phyloP scores from a whole-genome alignment of 2,329 filamentous ascomycete species.

The Zasmidium angulare region DNA sequence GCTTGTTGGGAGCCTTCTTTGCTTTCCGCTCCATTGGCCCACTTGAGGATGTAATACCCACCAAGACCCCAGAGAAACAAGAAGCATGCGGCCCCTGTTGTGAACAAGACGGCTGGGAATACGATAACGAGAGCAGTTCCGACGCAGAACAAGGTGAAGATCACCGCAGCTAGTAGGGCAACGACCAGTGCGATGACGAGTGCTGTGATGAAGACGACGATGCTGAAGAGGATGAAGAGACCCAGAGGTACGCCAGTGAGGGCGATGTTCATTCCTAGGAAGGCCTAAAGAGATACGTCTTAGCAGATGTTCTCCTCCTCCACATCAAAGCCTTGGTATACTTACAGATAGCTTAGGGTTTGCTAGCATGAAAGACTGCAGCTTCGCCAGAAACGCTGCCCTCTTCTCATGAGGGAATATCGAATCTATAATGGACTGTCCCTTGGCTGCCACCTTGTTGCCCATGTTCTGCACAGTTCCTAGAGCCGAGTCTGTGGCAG shows the following conservation, averaged over 20 bases:
- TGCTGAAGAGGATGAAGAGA: conserved; percentile 66
- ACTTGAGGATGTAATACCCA: conserved; percentile 54
- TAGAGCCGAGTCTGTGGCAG: conserved; percentile 29
- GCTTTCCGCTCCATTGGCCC: conserved; percentile 30
- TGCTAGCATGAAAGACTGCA: conserved; percentile 57
- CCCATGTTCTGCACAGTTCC: conserved; percentile 31
- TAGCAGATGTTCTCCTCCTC: conserved; percentile 8
- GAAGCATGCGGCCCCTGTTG: conserved; percentile 61
- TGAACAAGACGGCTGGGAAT: conserved; percentile 66
- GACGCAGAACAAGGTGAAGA: conserved; percentile 68
- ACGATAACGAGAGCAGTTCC: conserved; percentile 67
- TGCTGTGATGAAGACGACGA: conserved; percentile 63
- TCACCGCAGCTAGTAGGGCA: conserved; percentile 49
- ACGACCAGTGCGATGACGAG: conserved; percentile 59
- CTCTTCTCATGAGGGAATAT: conserved; percentile 62
- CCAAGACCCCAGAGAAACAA: conserved; percentile 68
- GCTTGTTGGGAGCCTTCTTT: conserved; percentile 15
- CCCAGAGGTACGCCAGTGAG: conserved; percentile 67
- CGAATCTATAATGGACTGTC: conserved; percentile 46
- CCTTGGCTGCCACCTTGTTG: conserved; percentile 28
- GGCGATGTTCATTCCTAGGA: conserved; percentile 64
- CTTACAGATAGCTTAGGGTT: conserved; percentile 71
- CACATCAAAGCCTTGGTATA: too few species aligned
- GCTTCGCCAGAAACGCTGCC: conserved; percentile 54
- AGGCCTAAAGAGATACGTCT: conserved; percentile 53